These are phyloP conservation scores for Kwoniella newhampshirensis DNA, from an alignment of 768 basidiomycete species.

Conservation along the genomic window DNA sequence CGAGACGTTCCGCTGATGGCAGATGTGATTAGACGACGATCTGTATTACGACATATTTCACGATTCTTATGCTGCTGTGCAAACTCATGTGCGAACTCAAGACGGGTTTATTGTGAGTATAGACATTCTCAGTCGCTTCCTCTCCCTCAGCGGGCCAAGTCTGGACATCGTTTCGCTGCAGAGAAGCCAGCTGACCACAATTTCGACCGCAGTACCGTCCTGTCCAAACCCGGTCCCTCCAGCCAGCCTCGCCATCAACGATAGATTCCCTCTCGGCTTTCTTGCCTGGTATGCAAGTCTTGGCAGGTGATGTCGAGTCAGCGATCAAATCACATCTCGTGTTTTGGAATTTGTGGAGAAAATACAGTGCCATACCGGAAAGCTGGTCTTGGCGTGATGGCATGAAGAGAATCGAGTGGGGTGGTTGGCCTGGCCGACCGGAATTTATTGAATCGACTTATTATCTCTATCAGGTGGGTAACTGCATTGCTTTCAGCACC, in stretches of 20 bases:
- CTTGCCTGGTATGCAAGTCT: slow-evolving; percentile 85
- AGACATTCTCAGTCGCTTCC: background rate
- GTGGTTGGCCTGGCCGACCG: slow-evolving; percentile 53
- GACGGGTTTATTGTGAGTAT: slow-evolving; percentile 83
- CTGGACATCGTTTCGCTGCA: no score
- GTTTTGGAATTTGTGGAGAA: slow-evolving; percentile 91
- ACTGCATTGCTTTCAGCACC: no score
- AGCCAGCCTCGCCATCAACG: slow-evolving; percentile 65
- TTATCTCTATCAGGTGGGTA: slow-evolving; percentile 71
- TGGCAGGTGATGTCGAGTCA: slow-evolving; percentile 68
- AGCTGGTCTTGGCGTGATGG: slow-evolving; percentile 75
- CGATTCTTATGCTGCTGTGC: slow-evolving; percentile 75
- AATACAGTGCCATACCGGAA: slow-evolving; percentile 85
- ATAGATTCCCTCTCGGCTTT: slow-evolving; percentile 96
- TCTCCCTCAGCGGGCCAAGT: no score
- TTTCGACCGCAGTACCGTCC: slow-evolving; percentile 77
- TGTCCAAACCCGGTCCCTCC: slow-evolving; percentile 76
- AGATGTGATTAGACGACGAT: slow-evolving; percentile 63
- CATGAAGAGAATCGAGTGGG: slow-evolving; percentile 41
- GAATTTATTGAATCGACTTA: slow-evolving; percentile 97
- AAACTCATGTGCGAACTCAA: slow-evolving; percentile 74
- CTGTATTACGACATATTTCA: slow-evolving; percentile 82
- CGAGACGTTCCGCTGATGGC: background rate
- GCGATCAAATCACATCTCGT: slow-evolving; percentile 89
- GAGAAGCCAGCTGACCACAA: background rate